Base-by-base conservation (phyloP, 805 yeast species). In the Limtongia smithiae region DNA sequence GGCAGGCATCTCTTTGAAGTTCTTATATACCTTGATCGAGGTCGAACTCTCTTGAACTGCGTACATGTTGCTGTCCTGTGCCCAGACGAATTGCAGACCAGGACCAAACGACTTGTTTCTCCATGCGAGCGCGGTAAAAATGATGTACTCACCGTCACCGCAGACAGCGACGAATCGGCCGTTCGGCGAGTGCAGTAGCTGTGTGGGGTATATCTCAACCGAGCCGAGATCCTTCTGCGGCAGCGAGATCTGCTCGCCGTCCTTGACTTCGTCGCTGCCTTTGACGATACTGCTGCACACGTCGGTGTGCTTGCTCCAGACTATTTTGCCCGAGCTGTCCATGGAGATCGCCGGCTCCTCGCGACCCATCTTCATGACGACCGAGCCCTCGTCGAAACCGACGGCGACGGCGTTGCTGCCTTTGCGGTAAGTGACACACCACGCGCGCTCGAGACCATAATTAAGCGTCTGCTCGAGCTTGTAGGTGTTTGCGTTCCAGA, bases 51-150 rank as follows among this genome's bases (percentile, higher is more conserved):
- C 91, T 58, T 90, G 79, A 41, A 88, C 78, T 33, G 96, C 98
- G 69, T 79, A 93, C 56, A 82, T 76, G 64, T 85, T 86, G 2
- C 95, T 81, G 68, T 91, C 97, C 45, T 84, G 81, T 54, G 94
- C 89, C 99, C 99, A 93, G 37, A 81, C 95, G 66, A 94, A 88
- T 64, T 89, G 97, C 47, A 81, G 71, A 18, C 95, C 96, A 49
- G 79, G 77, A 55, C 97, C 97, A 68, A 85, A 93, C 42, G 89
- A 76, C 71, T 89, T 93, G 63, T 91, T 89, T 73, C 98, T 81
- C 98, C 98, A 93, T 1, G 97, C 97, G 62, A 93, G 77, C 1
- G 98, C 91, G 2, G 97, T 90, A 71, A 91, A 93, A 46, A 93
- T 83, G 61, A 91, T 87, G 67, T 88, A 91, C 70, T 93, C 99